Evolutionary conservation across 2,329 filamentous ascomycete species (phyloP).

Genomic region (Xenosphaeropsis pyriputrescens): DNA sequence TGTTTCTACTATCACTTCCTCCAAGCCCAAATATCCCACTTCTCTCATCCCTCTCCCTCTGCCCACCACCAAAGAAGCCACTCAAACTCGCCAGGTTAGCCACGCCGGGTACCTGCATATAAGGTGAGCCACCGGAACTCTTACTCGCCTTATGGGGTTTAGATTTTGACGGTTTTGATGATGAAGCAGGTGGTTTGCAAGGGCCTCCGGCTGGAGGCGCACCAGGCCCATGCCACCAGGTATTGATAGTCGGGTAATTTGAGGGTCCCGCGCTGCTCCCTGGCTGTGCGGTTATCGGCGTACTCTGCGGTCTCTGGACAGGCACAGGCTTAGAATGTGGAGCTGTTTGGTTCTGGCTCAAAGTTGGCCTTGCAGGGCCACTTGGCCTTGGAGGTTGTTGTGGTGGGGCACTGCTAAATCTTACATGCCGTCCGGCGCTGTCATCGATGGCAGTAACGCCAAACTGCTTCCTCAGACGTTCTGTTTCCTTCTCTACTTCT

Average conservation of each 20-base stretch:
- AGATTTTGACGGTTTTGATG: conserved; percentile 2
- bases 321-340: conserved; percentile 13
- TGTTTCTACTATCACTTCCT: conserved; percentile 1
- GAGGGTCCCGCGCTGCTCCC: conserved; percentile 1
- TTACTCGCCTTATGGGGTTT: background rate
- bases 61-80: conserved; percentile 22
- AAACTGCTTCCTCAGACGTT: conserved; percentile 56
- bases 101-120: conserved; percentile 12
- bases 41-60: background rate
- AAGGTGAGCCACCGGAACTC: conserved; percentile 4
- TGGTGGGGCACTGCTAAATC: background rate
- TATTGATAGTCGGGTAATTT: conserved; percentile 2
- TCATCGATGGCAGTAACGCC: conserved; percentile 22
- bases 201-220: conserved; percentile 1
- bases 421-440: conserved; percentile 6
- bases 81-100: conserved; percentile 22
- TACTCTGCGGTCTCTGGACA: conserved; percentile 13
- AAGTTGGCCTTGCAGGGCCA: background rate
- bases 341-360: conserved; percentile 12
- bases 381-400: conserved; percentile 1
- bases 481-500: conserved; percentile 66
- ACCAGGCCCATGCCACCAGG: conserved; percentile 1
- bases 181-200: background rate
- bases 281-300: conserved; percentile 3
- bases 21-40: conserved; percentile 1